These are phyloP conservation scores for Phaseolus lunatus DNA, from an alignment of 306 rosid species.

Conservation along the genomic window DNA sequence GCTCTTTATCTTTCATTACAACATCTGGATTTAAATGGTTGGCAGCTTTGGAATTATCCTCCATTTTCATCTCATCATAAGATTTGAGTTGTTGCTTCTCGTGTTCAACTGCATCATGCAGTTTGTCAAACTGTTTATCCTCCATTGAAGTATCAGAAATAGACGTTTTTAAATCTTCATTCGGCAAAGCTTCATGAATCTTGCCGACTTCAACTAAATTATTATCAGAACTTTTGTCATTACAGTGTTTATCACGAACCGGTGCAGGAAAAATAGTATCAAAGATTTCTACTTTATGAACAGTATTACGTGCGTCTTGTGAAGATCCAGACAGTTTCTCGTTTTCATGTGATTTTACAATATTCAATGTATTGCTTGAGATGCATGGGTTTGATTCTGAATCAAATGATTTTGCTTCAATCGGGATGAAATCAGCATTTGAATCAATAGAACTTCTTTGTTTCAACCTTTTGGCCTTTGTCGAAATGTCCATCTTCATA, in stretches of 20 bases:
- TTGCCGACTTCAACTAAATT: constrained; percentile 38
- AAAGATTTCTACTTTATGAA: constrained; percentile 43
- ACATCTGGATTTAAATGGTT: constrained; percentile 36
- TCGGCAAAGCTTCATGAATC: constrained; percentile 38
- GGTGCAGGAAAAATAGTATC: constrained; percentile 41
- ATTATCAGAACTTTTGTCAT: constrained; percentile 40
- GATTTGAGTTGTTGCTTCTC: constrained; percentile 46
- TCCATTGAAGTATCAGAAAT: constrained; percentile 41
- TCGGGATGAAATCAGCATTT: constrained; percentile 24
- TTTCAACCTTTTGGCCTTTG: constrained; percentile 40
- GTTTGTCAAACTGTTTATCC: constrained; percentile 41
- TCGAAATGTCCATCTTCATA: constrained; percentile 36
- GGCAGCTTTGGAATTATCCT: constrained; percentile 46
- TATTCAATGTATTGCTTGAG: constrained; percentile 37
- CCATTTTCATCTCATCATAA: constrained; percentile 30
- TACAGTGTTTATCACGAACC: constrained; percentile 35
- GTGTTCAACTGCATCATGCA: constrained; percentile 42
- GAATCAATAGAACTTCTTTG: constrained; percentile 24
- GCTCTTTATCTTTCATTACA: constrained; percentile 53
- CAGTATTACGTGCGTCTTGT: constrained; percentile 37
- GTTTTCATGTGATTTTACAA: constrained; percentile 39
- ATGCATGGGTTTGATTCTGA: constrained; percentile 35
- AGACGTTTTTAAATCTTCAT: constrained; percentile 42
- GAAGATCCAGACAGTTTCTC: constrained; percentile 28
- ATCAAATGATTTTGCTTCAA: constrained; percentile 43